Evolutionary conservation across 73 alveolate species (phyloP).

Genomic region (Effrenium voratum): DNA sequence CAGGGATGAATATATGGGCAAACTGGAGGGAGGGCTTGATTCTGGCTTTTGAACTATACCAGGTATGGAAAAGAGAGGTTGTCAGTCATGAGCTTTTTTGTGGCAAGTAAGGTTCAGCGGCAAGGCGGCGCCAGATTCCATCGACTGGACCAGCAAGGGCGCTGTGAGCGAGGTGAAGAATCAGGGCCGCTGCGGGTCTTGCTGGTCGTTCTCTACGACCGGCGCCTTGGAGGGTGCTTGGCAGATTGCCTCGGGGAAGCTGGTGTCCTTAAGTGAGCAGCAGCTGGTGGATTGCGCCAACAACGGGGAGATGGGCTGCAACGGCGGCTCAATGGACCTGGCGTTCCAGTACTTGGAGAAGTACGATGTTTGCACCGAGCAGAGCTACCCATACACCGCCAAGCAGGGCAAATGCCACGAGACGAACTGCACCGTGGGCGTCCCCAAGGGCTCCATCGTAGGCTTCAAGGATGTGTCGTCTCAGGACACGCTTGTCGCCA

Average conservation of each 20-base stretch:
- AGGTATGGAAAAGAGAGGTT: background rate
- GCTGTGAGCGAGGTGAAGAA: slow-evolving; percentile 92
- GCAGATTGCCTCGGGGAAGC: slow-evolving; percentile 95
- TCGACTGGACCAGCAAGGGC: slow-evolving; percentile 15
- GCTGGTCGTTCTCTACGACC: slow-evolving; percentile 99
- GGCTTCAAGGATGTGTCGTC: slow-evolving; percentile 79
- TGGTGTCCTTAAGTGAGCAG: slow-evolving; percentile 96
- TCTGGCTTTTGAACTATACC: background rate
- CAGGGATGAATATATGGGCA: background rate
- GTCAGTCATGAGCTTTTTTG: background rate
- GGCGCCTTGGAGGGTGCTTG: slow-evolving; percentile 98
- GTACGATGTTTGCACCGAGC: slow-evolving; percentile 95
- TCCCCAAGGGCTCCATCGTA: slow-evolving; percentile 76
- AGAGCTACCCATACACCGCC: slow-evolving; percentile 95
- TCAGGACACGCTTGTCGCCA: too few species aligned
- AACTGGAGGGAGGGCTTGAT: background rate
- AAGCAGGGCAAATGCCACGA: slow-evolving; percentile 95
- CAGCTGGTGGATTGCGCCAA: slow-evolving; percentile 98
- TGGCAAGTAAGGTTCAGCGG: too few species aligned
- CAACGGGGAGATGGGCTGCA: slow-evolving; percentile 95
- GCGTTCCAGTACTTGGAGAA: slow-evolving; percentile 95
- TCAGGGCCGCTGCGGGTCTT: slow-evolving; percentile 97
- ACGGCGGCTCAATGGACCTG: slow-evolving; percentile 97
- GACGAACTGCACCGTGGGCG: slow-evolving; percentile 78
- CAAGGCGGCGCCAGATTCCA: background rate